Percentiles rank a stretch among this genome's conserved stretches.
Conservation (phyloP, 2,329 filamentous ascomycete genomes). For the Dactylella cylindrospora region DNA sequence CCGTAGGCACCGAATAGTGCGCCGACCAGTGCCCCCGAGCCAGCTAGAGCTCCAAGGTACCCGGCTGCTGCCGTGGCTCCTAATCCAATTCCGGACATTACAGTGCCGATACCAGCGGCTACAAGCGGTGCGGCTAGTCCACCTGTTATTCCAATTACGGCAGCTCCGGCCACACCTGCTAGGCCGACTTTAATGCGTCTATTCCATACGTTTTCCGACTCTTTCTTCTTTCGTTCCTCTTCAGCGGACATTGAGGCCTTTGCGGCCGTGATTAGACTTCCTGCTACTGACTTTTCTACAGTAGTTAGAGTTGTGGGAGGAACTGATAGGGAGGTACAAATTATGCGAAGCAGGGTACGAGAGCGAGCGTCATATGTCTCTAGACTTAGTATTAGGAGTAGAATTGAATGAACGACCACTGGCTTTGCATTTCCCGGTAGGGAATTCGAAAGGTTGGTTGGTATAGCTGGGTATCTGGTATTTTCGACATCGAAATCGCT, state of each 20-base stretch:
- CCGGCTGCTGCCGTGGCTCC: slow-evolving; percentile 72
- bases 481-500: slow-evolving; percentile 53
- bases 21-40: slow-evolving; percentile 77
- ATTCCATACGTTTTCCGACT: slow-evolving; percentile 65
- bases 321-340: slow-evolving; percentile 71
- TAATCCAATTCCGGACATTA: slow-evolving; percentile 75
- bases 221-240: slow-evolving; percentile 71
- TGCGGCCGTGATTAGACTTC: slow-evolving; percentile 73
- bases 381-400: slow-evolving; percentile 72
- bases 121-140: slow-evolving; percentile 76
- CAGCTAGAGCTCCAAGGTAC: slow-evolving; percentile 76
- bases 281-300: slow-evolving; percentile 74
- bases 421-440: slow-evolving; percentile 64
- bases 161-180: slow-evolving; percentile 83
- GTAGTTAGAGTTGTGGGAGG: slow-evolving; percentile 65
- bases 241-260: slow-evolving; percentile 66
- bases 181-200: slow-evolving; percentile 80
- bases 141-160: slow-evolving; percentile 78
- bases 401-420: slow-evolving; percentile 69
- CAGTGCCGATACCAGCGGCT: slow-evolving; percentile 74
- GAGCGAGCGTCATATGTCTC: slow-evolving; percentile 76
- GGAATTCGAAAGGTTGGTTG: slow-evolving; percentile 61
- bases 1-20: slow-evolving; percentile 91
- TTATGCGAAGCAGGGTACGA: slow-evolving; percentile 68
- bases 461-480: slow-evolving; percentile 61